These are phyloP conservation scores for Alternaria sp. DNA, from an alignment of 2,329 filamentous ascomycete genomes.

Conservation along the genomic window DNA sequence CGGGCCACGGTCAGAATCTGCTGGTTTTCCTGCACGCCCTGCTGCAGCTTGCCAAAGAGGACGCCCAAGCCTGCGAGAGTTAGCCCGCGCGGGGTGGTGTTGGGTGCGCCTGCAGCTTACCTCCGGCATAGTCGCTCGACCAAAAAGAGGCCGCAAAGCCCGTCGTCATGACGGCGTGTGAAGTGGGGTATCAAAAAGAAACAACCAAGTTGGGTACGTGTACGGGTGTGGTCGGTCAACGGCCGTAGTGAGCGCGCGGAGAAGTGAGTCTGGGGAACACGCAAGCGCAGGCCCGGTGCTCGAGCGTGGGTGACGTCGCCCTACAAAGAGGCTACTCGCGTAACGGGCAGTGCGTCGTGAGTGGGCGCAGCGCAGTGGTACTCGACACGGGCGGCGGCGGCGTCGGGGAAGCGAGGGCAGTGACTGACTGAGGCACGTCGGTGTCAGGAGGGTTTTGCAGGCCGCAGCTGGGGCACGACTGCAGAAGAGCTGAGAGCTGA, in stretches of 20 bases:
- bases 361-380: conserved; percentile 4
- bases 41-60: conserved; percentile 94
- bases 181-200: conserved; percentile 12
- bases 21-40: conserved; percentile 93
- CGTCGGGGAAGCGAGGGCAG: neutral
- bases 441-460: conserved; percentile 13
- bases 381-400: conserved; percentile 4
- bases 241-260: conserved; percentile 36
- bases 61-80: conserved; percentile 76
- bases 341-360: conserved; percentile 1
- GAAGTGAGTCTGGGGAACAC: conserved; percentile 34
- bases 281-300: conserved; percentile 23
- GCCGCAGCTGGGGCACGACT: conserved; percentile 7
- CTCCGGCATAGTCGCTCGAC: conserved; percentile 96
- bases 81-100: conserved; percentile 21
- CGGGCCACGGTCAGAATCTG: conserved; percentile 91
- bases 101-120: conserved; percentile 60
- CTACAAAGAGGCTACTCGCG: conserved; percentile 13
- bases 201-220: conserved; percentile 5
- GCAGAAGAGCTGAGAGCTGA: conserved; percentile 9
- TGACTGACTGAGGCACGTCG: conserved; percentile 3
- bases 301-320: conserved; percentile 3
- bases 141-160: conserved; percentile 95
- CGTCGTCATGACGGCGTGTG: conserved; percentile 36
- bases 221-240: conserved; percentile 11